Evolutionary conservation across 1,284 basidiomycete genomes (phyloP).

Genomic region (Fomitopsis palustris): DNA sequence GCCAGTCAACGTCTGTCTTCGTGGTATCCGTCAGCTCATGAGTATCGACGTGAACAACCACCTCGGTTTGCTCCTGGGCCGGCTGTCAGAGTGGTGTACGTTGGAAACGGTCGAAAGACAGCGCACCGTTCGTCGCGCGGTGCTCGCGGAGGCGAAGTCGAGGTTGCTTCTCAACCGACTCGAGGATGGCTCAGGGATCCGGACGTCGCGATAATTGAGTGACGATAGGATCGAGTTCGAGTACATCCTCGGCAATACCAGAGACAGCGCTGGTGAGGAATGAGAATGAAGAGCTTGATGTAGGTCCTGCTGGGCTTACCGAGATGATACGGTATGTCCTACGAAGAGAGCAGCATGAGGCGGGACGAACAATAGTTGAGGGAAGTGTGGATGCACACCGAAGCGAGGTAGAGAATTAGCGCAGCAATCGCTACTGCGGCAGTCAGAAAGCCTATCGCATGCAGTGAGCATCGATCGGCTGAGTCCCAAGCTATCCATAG

Average conservation of each 20-base stretch:
- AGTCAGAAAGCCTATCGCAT: constrained; percentile 1
- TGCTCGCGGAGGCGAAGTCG: neutral
- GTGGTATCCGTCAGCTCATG: neutral
- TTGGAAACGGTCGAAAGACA: neutral
- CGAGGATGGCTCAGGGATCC: neutral
- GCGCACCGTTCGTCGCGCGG: neutral
- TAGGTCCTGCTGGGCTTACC: neutral
- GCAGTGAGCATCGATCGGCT: neutral
- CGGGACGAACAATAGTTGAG: neutral
- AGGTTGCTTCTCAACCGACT: neutral
- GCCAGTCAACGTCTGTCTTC: neutral
- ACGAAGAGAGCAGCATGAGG: neutral
- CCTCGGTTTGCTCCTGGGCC: neutral
- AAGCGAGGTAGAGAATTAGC: constrained; percentile 1
- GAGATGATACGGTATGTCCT: constrained; percentile 2
- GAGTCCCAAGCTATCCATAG: neutral
- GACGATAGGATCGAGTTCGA: constrained; percentile 4
- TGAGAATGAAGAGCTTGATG: neutral
- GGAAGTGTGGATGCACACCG: neutral
- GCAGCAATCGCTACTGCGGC: neutral
- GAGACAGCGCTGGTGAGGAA: neutral
- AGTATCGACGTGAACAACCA: neutral
- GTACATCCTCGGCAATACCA: constrained; percentile 4
- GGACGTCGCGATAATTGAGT: constrained; percentile 5
- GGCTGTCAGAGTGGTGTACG: neutral